Evolutionary conservation across 2,329 filamentous ascomycete genomes (phyloP).

Genomic region (Trichophyton simii): DNA sequence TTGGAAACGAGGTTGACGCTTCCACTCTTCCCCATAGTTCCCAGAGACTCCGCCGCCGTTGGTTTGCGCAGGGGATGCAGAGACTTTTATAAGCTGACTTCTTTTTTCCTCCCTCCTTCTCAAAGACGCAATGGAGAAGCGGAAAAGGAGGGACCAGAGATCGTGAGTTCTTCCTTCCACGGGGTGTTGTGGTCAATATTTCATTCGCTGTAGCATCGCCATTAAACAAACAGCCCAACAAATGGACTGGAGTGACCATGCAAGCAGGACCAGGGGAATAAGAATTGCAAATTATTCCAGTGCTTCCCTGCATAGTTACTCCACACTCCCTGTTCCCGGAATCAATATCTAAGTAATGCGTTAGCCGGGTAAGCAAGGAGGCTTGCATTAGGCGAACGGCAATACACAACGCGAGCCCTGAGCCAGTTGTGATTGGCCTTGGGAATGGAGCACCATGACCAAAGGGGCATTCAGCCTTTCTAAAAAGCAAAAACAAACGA

Average conservation of each 20-base stretch:
- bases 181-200: not conserved
- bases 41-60: not conserved
- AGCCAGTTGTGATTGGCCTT: not conserved
- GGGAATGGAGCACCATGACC: conserved; percentile 1
- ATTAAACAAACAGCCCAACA: not conserved
- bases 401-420: not conserved
- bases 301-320: not conserved
- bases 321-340: not conserved
- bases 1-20: conserved; percentile 3
- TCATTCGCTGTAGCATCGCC: not conserved
- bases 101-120: too few relatives aligned
- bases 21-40: not conserved
- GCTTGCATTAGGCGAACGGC: conserved; percentile 1
- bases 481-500: not conserved
- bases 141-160: not conserved
- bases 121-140: too few relatives aligned
- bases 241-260: not conserved
- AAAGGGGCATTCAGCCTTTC: not conserved
- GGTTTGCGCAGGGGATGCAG: not conserved
- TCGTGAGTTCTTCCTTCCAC: not conserved
- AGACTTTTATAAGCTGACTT: not conserved
- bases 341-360: not conserved
- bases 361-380: conserved; percentile 1
- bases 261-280: not conserved
- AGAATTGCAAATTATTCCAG: not conserved